phyloP scores from a whole-genome alignment of 2,329 filamentous ascomycete genomes.

The Aspergillus cejpii region DNA sequence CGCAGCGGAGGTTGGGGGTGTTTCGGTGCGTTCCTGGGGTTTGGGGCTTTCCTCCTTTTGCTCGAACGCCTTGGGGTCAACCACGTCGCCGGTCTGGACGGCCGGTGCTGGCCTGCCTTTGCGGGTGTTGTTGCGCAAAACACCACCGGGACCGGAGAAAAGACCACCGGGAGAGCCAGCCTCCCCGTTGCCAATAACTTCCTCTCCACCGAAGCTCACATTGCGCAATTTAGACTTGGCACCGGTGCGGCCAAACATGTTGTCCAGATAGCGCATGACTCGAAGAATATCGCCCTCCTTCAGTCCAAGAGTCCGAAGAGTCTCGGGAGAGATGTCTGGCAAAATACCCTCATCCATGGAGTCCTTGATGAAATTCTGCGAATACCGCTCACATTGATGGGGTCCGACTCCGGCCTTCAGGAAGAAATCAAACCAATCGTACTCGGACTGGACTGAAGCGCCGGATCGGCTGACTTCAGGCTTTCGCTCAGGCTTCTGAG shows the following conservation, averaged over 20 bases:
- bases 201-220: conserved; percentile 48
- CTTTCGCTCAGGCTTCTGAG: conserved; percentile 29
- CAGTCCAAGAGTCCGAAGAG: conserved; percentile 80
- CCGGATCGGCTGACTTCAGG: conserved; percentile 37
- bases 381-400: conserved; percentile 88
- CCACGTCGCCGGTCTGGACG: conserved; percentile 75
- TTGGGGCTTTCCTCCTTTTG: conserved; percentile 52
- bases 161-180: conserved; percentile 59
- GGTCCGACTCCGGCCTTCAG: conserved; percentile 84
- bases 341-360: conserved; percentile 94
- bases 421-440: conserved; percentile 99
- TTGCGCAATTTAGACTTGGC: conserved; percentile 50
- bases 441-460: conserved; percentile 50
- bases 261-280: conserved; percentile 82
- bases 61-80: conserved; percentile 81
- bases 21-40: conserved; percentile 37
- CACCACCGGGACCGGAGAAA: conserved; percentile 88
- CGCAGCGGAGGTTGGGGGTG: conserved; percentile 45
- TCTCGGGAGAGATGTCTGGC: conserved; percentile 76
- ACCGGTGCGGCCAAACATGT: conserved; percentile 62
- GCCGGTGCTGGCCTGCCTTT: conserved; percentile 83
- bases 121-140: conserved; percentile 86
- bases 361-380: conserved; percentile 79
- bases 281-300: conserved; percentile 96
- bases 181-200: conserved; percentile 54